Evolutionary conservation across 2,329 filamentous ascomycete genomes (phyloP), one percentile per base, ranked within the genome.

Genomic region (Davidsoniella neocaledoniae): DNA sequence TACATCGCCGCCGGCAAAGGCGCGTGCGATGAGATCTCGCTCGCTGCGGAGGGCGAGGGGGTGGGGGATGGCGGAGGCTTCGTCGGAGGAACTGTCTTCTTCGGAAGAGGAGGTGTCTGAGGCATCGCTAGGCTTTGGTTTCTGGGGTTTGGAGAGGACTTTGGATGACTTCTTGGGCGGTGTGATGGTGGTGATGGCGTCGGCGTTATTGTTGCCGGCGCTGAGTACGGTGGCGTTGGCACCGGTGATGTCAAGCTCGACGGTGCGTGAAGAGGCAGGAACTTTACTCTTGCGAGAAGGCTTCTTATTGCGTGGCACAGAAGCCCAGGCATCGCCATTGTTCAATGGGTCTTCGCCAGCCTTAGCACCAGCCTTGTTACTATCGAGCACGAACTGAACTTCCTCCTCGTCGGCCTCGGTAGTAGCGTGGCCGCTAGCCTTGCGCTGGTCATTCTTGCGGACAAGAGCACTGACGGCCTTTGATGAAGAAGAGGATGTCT

Each of bases 1-100:
- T 61, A 94, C 84, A 58, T 88, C 78, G 43, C 87, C 87, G 40
- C 86, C 87, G 2, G 88, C 90, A 63, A 98, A 95, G 4, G 86
- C 88, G 56, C 79, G 75, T 55, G 83, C 80, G 51, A 94, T 80
- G 52, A 94, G 76, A 38, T 80, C 77, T 55, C 74, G 70, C 57
- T 80, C 76, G 7, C 40, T 46, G 46, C 70, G 70, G 57, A 79
- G 71, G 19, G 73, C 71, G 48, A 80, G 67, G 74, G 70, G 45
- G 68, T 61, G 17, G 51, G 66, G 62, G 45, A 63, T 64, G 2
- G 58, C 61, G 12, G 58, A 59, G 19, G 60, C 60, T 8, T 55
- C 56, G 53, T 40, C 47, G 43, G 42, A 33, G 10, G 43, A 19
- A 40, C 9, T 51, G 10, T 39, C 49, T 4, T 48, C 49, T 1